Base-by-base conservation (phyloP, 2,329 filamentous ascomycete genomes). In the Chlorencoelia australis region DNA sequence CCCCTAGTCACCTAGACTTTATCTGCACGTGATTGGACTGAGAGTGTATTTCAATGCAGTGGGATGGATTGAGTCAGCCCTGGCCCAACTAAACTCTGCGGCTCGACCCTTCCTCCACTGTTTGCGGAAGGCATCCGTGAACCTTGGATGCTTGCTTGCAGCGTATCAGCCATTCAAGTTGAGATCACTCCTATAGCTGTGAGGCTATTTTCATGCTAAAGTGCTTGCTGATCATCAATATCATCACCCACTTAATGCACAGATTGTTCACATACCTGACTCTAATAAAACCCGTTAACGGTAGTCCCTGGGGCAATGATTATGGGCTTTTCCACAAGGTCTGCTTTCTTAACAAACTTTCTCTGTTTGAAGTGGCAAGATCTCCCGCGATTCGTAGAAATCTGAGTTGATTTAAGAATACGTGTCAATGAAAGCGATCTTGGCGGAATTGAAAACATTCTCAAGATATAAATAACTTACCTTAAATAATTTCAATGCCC, bases 311-410 rank as follows among this genome's bases (percentile, higher is more conserved):
- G 30, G 18, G 30, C 19, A 33, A 33, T 18, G 7, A 33, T 21
- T 19, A 33, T 21, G 9, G 30, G 30, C 17, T 33, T 33, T 21
- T 20, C 7, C 7, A 21, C 17, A 33, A 21, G 6, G 17, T 33
- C 19, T 5, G 8, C 19, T 33, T 5, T 5, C 30, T 7, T 20
- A 21, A 11, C 30, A 14, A 14, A 9, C 26, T 14, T 9, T 29
- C 26, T 14, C 26, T 29, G 26, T 29, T 14, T 29, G 13, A 29
- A 29, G 26, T 29, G 26, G 26, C 26, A 29, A 29, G 30, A 32
- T 19, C 30, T 32, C 30, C 30, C 30, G 19, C 30, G 30, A 32
- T 32, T 32, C 30, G 30, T 32, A 18, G 30, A 32, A 32, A 32
- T 32, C 30, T 32, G 16, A 32, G 19, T n/a, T n/a, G n/a, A 32